These are phyloP conservation scores for Sclerotinia spermophila DNA, from an alignment of 2,329 filamentous ascomycete species.

Conservation along the genomic window DNA sequence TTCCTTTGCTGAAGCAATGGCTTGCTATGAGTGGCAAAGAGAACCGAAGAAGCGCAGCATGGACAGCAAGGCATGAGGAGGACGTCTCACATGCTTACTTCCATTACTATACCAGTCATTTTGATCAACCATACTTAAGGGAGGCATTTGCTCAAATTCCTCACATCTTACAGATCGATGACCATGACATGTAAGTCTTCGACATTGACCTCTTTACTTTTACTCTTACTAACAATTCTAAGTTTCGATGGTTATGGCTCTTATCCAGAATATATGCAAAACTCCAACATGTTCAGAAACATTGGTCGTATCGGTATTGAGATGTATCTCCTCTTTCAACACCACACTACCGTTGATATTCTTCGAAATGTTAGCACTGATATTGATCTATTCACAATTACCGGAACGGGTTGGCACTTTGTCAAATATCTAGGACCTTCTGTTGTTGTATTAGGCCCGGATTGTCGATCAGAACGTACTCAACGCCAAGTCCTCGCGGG, in stretches of 20 bases:
- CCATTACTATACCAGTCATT: constrained; percentile 97
- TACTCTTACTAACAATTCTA: constrained; percentile 20
- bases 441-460: constrained; percentile 83
- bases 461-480: constrained; percentile 88
- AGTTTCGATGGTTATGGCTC: constrained; percentile 97
- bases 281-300: constrained; percentile 96
- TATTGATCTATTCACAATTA: constrained; percentile 90
- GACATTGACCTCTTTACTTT: background rate
- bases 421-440: constrained; percentile 93
- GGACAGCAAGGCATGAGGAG: constrained; percentile 93
- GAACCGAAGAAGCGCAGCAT: constrained; percentile 81
- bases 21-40: constrained; percentile 89
- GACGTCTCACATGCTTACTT: constrained; percentile 96
- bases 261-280: constrained; percentile 98
- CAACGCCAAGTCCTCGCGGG: constrained; percentile 91
- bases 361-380: constrained; percentile 86
- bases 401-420: constrained; percentile 97
- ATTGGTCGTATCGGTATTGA: constrained; percentile 93
- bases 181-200: constrained; percentile 88
- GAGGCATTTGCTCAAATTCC: constrained; percentile 98
- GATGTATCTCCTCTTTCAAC: constrained; percentile 98
- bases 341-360: constrained; percentile 93
- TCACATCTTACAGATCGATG: constrained; percentile 86
- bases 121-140: constrained; percentile 90
- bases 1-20: constrained; percentile 92